Conservation (phyloP, 305 asterid species). For the Fraxinus xanthoxyloides region DNA sequence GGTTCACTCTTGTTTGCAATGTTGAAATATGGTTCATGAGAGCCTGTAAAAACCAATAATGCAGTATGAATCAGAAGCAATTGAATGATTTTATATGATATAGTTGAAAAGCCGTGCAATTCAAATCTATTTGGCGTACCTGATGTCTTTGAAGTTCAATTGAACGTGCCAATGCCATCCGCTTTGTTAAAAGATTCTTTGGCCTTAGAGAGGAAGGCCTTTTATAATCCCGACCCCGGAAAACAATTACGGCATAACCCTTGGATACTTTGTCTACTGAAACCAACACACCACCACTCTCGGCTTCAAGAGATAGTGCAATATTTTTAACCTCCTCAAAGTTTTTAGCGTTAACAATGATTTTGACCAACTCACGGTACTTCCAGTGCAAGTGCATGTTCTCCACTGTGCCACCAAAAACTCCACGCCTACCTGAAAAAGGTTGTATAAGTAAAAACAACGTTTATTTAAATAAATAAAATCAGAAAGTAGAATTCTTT, state of each 20-base stretch:
- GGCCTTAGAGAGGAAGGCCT: constrained; percentile 79
- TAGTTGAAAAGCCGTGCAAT: neutral
- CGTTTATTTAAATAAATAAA: constrained; percentile 13
- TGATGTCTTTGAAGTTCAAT: constrained; percentile 92
- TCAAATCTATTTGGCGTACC: constrained; percentile 39
- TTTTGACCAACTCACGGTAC: constrained; percentile 84
- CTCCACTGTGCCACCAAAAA: constrained; percentile 96
- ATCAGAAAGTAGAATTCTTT: constrained; percentile 9
- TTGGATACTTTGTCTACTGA: constrained; percentile 90
- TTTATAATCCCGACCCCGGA: constrained; percentile 76
- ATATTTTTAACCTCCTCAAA: constrained; percentile 73
- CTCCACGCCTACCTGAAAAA: constrained; percentile 91
- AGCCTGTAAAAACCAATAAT: constrained; percentile 50
- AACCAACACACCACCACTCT: constrained; percentile 92
- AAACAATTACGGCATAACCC: constrained; percentile 87
- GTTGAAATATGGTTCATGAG: constrained; percentile 62
- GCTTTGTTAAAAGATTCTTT: constrained; percentile 82
- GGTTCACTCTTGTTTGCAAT: constrained; percentile 54
- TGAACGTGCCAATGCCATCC: constrained; percentile 98
- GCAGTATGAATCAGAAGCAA: constrained; percentile 14
- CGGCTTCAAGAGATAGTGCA: constrained; percentile 90
- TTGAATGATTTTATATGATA: neutral
- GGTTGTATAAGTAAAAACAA: constrained; percentile 18
- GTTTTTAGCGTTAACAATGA: constrained; percentile 70
- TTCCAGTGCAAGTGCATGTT: constrained; percentile 99